These are phyloP conservation scores for Orbilia ellipsospora DNA, from an alignment of 2,329 filamentous ascomycete species.

Conservation along the genomic window DNA sequence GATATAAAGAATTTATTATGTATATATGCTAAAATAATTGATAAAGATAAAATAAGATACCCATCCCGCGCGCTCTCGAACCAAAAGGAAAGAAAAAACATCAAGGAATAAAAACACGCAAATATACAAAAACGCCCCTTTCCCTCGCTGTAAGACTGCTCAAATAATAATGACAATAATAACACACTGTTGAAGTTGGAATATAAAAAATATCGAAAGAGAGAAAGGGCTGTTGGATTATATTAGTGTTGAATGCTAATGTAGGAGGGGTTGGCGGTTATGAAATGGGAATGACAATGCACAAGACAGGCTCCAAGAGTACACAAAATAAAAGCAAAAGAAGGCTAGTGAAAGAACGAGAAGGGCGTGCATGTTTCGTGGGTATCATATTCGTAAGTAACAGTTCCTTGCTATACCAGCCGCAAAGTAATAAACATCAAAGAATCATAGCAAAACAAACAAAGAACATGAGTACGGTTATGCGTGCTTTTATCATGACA, in stretches of 20 bases:
- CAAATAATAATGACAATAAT: slow-evolving; percentile 37
- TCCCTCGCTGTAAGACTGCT: no score
- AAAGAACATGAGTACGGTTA: slow-evolving; percentile 2
- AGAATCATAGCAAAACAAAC: neutral
- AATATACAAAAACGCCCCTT: neutral
- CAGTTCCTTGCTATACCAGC: neutral
- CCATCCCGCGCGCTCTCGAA: no score
- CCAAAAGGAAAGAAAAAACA: no score
- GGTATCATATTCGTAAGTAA: slow-evolving; percentile 26
- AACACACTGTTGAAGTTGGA: slow-evolving; percentile 41
- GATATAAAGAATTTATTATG: no score
- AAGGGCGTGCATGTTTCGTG: neutral
- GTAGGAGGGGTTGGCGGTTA: no score
- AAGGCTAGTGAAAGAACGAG: neutral
- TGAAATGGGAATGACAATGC: no score
- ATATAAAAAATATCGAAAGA: neutral
- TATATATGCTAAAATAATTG: no score
- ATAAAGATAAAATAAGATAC: no score
- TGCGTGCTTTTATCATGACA: no score
- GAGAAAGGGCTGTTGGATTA: neutral
- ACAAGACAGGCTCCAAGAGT: neutral
- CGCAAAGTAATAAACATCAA: neutral
- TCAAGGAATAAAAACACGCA: neutral
- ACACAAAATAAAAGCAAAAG: slow-evolving; percentile 4
- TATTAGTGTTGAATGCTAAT: neutral